A percentile compares a stretch with the other conserved stretches of the same genome.
Conservation (phyloP, 768 basidiomycete species). For the Lactifluus subvellereus region DNA sequence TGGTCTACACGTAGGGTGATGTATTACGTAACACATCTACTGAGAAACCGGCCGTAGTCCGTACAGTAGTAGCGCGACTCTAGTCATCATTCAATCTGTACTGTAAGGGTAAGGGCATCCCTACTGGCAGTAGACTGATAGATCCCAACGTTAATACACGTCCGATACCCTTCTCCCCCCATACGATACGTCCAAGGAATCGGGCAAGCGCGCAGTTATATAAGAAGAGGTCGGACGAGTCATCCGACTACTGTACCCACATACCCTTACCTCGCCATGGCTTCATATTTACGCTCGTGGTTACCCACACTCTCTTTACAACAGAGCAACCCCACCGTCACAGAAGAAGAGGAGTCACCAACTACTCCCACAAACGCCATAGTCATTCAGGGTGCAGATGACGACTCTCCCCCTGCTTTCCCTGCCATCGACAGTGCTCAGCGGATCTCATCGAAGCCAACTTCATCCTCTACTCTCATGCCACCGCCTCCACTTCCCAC, state of each 20-base stretch:
- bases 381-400: conserved; percentile 36
- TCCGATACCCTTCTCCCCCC: no score
- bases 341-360: conserved; percentile 31
- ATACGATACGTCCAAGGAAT: not conserved
- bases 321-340: conserved; percentile 20
- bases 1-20: no score
- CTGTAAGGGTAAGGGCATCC: no score
- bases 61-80: no score
- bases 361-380: conserved; percentile 38
- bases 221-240: conserved; percentile 1
- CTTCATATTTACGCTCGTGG: conserved; percentile 23
- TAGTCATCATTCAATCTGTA: no score
- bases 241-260: not conserved
- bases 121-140: no score
- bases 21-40: no score
- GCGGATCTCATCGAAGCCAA: conserved; percentile 34
- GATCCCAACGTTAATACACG: not conserved
- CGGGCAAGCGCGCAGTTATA: not conserved
- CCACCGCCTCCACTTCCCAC: conserved; percentile 39
- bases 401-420: conserved; percentile 67
- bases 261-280: conserved; percentile 6
- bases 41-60: no score
- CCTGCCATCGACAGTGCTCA: conserved; percentile 70
- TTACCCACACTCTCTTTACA: conserved; percentile 7
- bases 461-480: conserved; percentile 16